These are phyloP conservation scores for Puccinellia tenuiflora DNA, from an alignment of 176 grass and related monocot species.

Conservation along the genomic window DNA sequence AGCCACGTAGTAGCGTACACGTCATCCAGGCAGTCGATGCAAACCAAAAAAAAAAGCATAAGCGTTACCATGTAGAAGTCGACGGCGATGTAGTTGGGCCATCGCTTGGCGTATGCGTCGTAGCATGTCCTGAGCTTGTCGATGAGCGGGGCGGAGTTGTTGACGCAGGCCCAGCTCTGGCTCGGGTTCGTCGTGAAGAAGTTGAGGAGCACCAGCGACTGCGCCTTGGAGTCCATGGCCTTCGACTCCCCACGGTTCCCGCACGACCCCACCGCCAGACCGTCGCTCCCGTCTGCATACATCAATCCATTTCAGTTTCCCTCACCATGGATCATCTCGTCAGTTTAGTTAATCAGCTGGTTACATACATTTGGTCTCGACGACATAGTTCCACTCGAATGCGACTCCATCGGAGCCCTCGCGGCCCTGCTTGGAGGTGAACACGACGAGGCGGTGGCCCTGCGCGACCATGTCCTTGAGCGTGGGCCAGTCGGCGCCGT, in stretches of 20 bases:
- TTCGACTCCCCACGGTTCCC: conserved; percentile 41
- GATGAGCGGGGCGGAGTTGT: conserved; percentile 55
- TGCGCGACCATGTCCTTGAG: conserved; percentile 62
- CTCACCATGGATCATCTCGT: too few relatives aligned
- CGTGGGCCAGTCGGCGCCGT: conserved; percentile 56
- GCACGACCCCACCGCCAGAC: conserved; percentile 34
- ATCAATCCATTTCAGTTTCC: too few relatives aligned
- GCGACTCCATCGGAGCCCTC: conserved; percentile 43
- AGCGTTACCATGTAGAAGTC: conserved; percentile 52
- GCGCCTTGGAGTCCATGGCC: conserved; percentile 46
- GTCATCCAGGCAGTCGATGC: too few relatives aligned
- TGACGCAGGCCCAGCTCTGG: conserved; percentile 36
- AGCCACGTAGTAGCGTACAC: not conserved
- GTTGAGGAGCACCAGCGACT: conserved; percentile 74
- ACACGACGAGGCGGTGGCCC: conserved; percentile 56
- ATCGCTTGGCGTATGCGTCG: conserved; percentile 22
- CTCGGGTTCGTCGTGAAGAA: conserved; percentile 71
- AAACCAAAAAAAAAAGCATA: not conserved
- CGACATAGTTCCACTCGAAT: conserved; percentile 62
- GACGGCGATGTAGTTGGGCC: conserved; percentile 69
- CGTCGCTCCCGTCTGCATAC: conserved; percentile 59
- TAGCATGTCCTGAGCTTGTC: conserved; percentile 44
- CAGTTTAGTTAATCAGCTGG: too few relatives aligned
- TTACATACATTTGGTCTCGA: conserved; percentile 83
- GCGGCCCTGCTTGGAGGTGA: conserved; percentile 69